Evolutionary conservation across 106 monocot species (phyloP).

Genomic region (Alisma plantagoaquatica): DNA sequence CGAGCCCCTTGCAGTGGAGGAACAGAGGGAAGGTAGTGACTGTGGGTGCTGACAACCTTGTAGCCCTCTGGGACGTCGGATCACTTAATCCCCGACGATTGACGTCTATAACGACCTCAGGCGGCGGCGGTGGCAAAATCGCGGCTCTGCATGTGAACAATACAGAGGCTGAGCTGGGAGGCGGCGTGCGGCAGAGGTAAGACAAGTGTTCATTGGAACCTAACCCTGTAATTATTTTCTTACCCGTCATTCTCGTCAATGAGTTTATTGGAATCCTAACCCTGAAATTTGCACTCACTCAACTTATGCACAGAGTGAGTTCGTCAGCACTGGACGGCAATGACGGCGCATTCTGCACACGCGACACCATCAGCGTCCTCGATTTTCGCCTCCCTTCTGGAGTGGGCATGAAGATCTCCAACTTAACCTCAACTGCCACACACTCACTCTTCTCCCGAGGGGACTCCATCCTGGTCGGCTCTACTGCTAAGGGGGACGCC

Average conservation of each 20-base stretch:
- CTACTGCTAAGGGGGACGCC: too few species aligned
- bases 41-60: constrained; percentile 55
- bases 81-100: constrained; percentile 65
- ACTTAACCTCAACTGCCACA: constrained; percentile 23
- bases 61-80: constrained; percentile 93
- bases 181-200: constrained; percentile 94
- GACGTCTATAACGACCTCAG: constrained; percentile 49
- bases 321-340: constrained; percentile 86
- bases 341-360: constrained; percentile 87
- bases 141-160: constrained; percentile 78
- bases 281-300: too few species aligned
- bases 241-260: too few species aligned
- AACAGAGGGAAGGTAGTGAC: constrained; percentile 75
- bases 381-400: constrained; percentile 76
- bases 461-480: constrained; percentile 67
- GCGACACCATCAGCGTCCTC: constrained; percentile 70
- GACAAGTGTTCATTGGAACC: too few species aligned
- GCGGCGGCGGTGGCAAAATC: constrained; percentile 39
- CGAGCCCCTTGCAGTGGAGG: constrained; percentile 93
- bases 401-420: constrained; percentile 55
- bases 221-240: too few species aligned
- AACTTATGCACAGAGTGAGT: constrained; percentile 50
- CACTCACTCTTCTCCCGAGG: constrained; percentile 72
- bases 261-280: too few species aligned
- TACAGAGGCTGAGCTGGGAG: constrained; percentile 82